These are phyloP conservation scores for Cercospora sp. DNA, from an alignment of 2,329 filamentous ascomycete species.

Conservation along the genomic window DNA sequence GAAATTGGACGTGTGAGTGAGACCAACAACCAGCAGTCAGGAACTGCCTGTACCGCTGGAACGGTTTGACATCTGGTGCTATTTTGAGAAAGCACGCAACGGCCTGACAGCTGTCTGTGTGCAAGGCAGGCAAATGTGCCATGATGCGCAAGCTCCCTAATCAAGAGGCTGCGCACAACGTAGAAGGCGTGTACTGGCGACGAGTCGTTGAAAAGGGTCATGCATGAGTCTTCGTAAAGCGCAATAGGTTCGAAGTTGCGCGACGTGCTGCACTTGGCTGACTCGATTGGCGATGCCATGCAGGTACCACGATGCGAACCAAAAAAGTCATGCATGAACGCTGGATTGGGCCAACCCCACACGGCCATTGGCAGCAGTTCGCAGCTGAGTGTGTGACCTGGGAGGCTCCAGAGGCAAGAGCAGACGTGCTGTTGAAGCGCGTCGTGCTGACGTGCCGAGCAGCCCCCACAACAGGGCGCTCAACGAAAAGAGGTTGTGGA, in stretches of 20 bases:
- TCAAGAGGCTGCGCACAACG: neutral
- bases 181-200: neutral
- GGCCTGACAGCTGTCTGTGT: slow-evolving; percentile 7
- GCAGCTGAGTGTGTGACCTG: neutral
- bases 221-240: neutral
- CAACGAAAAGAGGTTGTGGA: neutral
- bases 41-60: neutral
- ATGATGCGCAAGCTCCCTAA: neutral
- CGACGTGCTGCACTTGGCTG: neutral
- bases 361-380: neutral
- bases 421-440: neutral
- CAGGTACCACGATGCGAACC: slow-evolving; percentile 3
- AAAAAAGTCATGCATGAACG: neutral
- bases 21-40: neutral
- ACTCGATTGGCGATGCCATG: slow-evolving; percentile 2
- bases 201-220: neutral
- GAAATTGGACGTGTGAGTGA: slow-evolving; percentile 3
- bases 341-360: neutral
- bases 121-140: neutral
- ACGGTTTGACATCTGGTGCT: neutral
- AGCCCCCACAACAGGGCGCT: neutral
- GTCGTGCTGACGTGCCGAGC: neutral
- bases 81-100: neutral
- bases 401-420: neutral
- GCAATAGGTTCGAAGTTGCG: neutral